These are phyloP conservation scores for Alternaria longipes DNA, from an alignment of 2,329 filamentous ascomycete species.

Conservation along the genomic window DNA sequence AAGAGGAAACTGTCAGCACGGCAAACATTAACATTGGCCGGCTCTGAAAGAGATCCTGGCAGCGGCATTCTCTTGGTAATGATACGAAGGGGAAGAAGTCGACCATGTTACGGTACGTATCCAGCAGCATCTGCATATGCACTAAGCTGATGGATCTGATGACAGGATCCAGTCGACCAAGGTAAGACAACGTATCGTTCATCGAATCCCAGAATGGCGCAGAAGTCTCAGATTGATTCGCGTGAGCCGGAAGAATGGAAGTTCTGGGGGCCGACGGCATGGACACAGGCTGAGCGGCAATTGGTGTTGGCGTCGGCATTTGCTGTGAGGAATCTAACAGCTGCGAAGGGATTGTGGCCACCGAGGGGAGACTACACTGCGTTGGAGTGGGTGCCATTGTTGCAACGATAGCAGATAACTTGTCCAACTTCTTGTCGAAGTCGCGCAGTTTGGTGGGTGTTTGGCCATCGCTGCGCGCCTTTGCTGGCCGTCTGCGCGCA, in stretches of 20 bases:
- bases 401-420: conserved; percentile 44
- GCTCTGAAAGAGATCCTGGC: conserved; percentile 39
- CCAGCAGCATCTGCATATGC: conserved; percentile 47
- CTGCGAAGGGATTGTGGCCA: conserved; percentile 34
- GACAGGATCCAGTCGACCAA: conserved; percentile 45
- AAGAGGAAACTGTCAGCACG: conserved; percentile 44
- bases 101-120: conserved; percentile 43
- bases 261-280: conserved; percentile 25
- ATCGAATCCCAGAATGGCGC: conserved; percentile 47
- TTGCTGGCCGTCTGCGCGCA: conserved; percentile 48
- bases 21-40: conserved; percentile 48
- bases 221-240: conserved; percentile 37
- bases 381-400: conserved; percentile 37
- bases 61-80: conserved; percentile 40
- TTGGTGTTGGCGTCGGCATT: conserved; percentile 21
- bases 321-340: conserved; percentile 34
- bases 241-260: conserved; percentile 36
- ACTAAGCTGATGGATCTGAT: conserved; percentile 46
- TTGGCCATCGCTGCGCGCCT: conserved; percentile 38
- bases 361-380: conserved; percentile 37
- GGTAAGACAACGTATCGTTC: conserved; percentile 42
- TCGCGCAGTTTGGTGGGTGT: conserved; percentile 43
- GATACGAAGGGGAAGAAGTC: conserved; percentile 49
- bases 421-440: conserved; percentile 48
- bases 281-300: conserved; percentile 24